Base-by-base conservation (phyloP, 352 stramenopile species). In the Pythium rhizo-oryzae region DNA sequence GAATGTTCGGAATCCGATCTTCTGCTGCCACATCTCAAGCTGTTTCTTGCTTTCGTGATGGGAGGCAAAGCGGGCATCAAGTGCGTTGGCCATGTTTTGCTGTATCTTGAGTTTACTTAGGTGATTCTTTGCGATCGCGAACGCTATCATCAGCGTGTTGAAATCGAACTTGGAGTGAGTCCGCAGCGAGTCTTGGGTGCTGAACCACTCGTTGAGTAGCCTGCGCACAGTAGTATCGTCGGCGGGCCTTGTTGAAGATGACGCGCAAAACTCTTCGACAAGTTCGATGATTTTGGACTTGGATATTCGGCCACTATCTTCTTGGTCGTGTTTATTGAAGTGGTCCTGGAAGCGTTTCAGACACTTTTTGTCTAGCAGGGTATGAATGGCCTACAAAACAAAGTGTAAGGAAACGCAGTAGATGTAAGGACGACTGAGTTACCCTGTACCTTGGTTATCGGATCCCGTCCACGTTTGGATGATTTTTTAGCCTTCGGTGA, bases 1-100 rank as follows among this genome's bases (percentile, higher is more conserved):
- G 54, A 90, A 90, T 8, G 78, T 58, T 1, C 81, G 73, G 39
- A 80, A 81, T 0, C 82, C 80, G 16, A 92, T 67, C 33, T 90
- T 90, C 3, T 89, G 76, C 33, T 90, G 84, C 81, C 84, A 92
- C 15, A 90, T 23, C 37, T 92, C 80, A 0, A 90, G 63, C 28
- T 92, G 84, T 11, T 79, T 75, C 28, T 82, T 81, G 58, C 71
- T 78, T 41, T 92, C 84, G 11, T 89, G 78, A 15, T 81, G 77
- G 0, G 76, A 86, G 7, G 84, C 81, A 44, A 90, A 90, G 7
- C 82, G 65, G 0, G 77, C 80, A 37, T 89, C 76, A n/a, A 90
- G 63, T 0, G 72, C 74, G 0, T 69, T 76, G 1, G 80, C 79
- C 0, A 87, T 77, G 44, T 70, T 83, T 68, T 87, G 79, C 24